These are phyloP conservation scores for Rubia occidens DNA, from an alignment of 305 asterid genomes.

Conservation along the genomic window DNA sequence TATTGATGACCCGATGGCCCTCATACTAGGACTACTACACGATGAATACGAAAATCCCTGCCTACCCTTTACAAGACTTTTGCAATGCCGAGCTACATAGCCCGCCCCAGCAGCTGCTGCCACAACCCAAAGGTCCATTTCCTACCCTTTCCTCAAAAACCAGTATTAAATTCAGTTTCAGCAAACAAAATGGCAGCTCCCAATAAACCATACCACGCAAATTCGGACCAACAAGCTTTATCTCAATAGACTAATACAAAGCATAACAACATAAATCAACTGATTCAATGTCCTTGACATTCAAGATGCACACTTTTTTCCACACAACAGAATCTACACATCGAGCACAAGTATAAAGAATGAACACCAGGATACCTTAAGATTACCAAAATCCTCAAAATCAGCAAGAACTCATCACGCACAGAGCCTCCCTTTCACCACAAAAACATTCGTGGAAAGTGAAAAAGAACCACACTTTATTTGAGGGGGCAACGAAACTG, in stretches of 20 bases:
- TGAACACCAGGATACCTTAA: not conserved
- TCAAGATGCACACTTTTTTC: not conserved
- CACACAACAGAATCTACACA: not conserved
- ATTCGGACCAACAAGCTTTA: conserved; percentile 1
- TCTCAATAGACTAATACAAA: not conserved
- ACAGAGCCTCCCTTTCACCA: not conserved
- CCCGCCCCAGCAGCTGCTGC: conserved; percentile 76
- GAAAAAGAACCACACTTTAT: not conserved
- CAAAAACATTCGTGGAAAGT: conserved; percentile 16
- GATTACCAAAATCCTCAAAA: conserved; percentile 8
- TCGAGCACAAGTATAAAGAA: not conserved
- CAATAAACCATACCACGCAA: conserved; percentile 14
- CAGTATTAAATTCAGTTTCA: conserved; percentile 16
- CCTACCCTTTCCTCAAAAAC: conserved; percentile 12
- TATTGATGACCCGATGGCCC: conserved; percentile 20
- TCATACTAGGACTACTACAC: conserved; percentile 22
- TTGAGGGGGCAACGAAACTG: conserved; percentile 2
- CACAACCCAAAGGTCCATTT: conserved; percentile 64
- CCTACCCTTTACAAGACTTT: conserved; percentile 34
- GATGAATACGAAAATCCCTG: conserved; percentile 21
- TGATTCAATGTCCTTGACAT: not conserved
- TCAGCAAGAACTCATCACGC: conserved; percentile 15
- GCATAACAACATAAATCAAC: not conserved
- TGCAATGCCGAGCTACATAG: conserved; percentile 54
- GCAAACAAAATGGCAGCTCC: conserved; percentile 11